A percentile compares a stretch with the other conserved stretches of the same genome.
Conservation (phyloP, 345 rosid species). For the Sisymbrium altissimum region DNA sequence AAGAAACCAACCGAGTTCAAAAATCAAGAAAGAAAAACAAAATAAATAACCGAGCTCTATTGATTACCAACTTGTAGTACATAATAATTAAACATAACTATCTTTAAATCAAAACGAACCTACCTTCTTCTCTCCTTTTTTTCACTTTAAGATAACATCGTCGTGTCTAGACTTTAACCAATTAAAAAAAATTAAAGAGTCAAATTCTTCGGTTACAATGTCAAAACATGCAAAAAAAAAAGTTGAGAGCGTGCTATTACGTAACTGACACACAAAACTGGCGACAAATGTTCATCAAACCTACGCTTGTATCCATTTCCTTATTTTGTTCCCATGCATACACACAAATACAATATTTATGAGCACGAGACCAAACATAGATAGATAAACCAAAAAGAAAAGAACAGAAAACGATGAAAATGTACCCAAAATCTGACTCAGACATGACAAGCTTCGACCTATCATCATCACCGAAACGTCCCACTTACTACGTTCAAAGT, state of each 20-base stretch:
- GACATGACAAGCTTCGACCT: constrained; percentile 66
- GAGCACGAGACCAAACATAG: constrained; percentile 24
- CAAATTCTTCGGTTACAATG: constrained; percentile 16
- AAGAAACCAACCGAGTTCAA: no score
- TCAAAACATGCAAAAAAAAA: not conserved
- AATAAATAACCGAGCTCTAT: no score
- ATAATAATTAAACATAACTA: not conserved
- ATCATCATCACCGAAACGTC: constrained; percentile 75
- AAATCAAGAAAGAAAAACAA: no score
- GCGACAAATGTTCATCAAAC: constrained; percentile 23
- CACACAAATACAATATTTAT: constrained; percentile 16
- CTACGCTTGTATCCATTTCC: constrained; percentile 26
- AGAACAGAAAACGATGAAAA: constrained; percentile 29
- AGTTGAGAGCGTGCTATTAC: not conserved
- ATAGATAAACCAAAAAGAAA: not conserved
- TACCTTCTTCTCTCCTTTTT: not conserved
- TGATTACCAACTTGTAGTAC: not conserved
- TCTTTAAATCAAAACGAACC: not conserved
- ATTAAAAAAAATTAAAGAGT: not conserved
- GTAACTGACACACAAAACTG: constrained; percentile 15
- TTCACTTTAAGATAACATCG: not conserved
- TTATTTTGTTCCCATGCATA: constrained; percentile 23
- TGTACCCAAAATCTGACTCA: constrained; percentile 63
- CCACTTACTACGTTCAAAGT: constrained; percentile 66
- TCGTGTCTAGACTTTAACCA: not conserved